A percentile compares a stretch with the other conserved stretches of the same genome.
Conservation (phyloP, 805 yeast genomes). For the Nakazawaea ishiwadae region DNA sequence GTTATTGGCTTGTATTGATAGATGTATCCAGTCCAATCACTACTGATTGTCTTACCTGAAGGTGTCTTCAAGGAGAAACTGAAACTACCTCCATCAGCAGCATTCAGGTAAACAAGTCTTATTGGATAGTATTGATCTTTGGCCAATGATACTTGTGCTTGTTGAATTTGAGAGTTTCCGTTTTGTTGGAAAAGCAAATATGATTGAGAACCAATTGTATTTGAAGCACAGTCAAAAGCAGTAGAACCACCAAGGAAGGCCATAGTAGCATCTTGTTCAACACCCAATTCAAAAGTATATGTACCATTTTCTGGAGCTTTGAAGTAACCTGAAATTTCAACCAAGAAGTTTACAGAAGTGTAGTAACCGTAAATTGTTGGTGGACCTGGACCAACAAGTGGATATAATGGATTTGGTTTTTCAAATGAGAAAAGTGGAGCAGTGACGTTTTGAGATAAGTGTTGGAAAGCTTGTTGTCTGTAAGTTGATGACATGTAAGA, state of each 20-base stretch:
- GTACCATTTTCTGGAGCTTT: not conserved
- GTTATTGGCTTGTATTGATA: not conserved
- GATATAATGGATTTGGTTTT: no score
- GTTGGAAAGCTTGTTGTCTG: not conserved
- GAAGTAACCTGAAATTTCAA: not conserved
- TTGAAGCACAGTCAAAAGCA: not conserved
- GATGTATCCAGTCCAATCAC: not conserved
- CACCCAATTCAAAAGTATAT: not conserved
- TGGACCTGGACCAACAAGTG: no score
- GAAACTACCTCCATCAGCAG: not conserved
- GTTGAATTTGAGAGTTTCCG: not conserved
- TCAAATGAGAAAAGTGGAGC: not conserved
- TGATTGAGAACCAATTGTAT: not conserved
- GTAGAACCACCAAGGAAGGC: not conserved
- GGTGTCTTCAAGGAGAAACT: not conserved
- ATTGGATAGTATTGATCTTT: not conserved
- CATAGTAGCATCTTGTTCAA: not conserved
- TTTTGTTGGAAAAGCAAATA: not conserved
- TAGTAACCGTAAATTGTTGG: not conserved
- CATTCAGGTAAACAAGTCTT: not conserved
- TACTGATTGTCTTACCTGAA: not conserved
- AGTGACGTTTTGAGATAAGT: not conserved
- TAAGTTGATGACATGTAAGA: not conserved
- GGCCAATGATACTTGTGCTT: not conserved
- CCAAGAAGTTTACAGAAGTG: not conserved